Conservation (phyloP, 2,329 filamentous ascomycete species). For the Fusarium tupiense region DNA sequence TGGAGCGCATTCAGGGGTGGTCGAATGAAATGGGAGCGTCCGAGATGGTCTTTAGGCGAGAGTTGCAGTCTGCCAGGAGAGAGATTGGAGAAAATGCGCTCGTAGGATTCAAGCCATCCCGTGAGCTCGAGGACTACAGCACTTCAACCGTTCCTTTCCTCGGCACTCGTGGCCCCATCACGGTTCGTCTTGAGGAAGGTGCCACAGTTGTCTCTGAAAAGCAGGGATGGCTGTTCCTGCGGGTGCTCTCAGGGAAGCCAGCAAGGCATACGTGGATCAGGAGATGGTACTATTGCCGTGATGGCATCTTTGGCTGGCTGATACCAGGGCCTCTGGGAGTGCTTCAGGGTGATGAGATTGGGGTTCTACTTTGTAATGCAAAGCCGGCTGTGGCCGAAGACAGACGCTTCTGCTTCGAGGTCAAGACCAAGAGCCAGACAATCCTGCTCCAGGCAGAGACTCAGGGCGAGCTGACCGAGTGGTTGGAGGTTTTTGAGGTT, state of each 20-base stretch:
- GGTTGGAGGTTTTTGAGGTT: slow-evolving; percentile 92
- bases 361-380: slow-evolving; percentile 91
- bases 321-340: slow-evolving; percentile 87
- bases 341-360: slow-evolving; percentile 95
- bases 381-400: slow-evolving; percentile 93
- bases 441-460: slow-evolving; percentile 93
- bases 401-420: slow-evolving; percentile 94
- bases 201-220: slow-evolving; percentile 74
- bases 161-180: slow-evolving; percentile 74
- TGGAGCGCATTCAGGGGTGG: slow-evolving; percentile 94
- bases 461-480: slow-evolving; percentile 89
- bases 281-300: slow-evolving; percentile 94
- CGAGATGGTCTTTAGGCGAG: slow-evolving; percentile 84
- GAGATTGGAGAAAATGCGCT: slow-evolving; percentile 85
- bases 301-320: slow-evolving; percentile 96
- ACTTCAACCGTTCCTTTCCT: slow-evolving; percentile 90
- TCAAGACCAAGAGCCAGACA: slow-evolving; percentile 95
- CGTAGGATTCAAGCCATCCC: slow-evolving; percentile 77
- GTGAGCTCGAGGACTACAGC: slow-evolving; percentile 93
- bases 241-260: slow-evolving; percentile 85
- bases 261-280: slow-evolving; percentile 89
- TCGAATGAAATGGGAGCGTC: slow-evolving; percentile 91
- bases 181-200: slow-evolving; percentile 65
- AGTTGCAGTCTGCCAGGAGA: slow-evolving; percentile 80
- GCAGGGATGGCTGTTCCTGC: slow-evolving; percentile 92